A percentile compares a stretch with the other conserved stretches of the same genome.
phyloP scores from a whole-genome alignment of 257 asterid species.

The Petunia axillaris region DNA sequence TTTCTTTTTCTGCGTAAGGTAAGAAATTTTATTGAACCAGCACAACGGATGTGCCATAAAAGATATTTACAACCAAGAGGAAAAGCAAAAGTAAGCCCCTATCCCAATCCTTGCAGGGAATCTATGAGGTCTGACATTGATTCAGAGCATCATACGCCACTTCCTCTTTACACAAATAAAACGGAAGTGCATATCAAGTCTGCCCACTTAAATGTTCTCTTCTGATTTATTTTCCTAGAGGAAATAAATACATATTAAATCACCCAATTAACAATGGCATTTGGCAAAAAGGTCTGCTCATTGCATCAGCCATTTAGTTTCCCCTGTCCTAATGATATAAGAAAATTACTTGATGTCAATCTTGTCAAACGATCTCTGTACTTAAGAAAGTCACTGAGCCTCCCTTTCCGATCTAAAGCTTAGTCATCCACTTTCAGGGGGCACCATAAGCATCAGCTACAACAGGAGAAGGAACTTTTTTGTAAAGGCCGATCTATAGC shows the following conservation, averaged over 20 bases:
- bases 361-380: neutral
- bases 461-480: neutral
- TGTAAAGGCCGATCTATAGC: conserved; percentile 2
- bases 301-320: neutral
- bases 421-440: neutral
- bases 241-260: neutral
- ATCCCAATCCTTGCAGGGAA: no score
- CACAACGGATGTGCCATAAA: no score
- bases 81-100: no score
- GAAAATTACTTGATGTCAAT: neutral
- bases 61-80: no score
- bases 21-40: no score
- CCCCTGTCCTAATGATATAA: neutral
- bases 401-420: conserved; percentile 7
- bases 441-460: neutral
- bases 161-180: no score
- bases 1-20: no score
- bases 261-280: neutral
- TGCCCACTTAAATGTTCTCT: neutral
- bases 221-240: neutral
- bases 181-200: neutral
- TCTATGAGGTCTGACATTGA: no score
- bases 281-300: neutral
- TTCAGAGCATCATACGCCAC: no score
- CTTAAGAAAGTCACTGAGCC: neutral